Percentiles rank a stretch among this genome's conserved stretches.
Evolutionary conservation across 495 filamentous ascomycete species (phyloP).

Genomic region (Aspergillus funiculosus): DNA sequence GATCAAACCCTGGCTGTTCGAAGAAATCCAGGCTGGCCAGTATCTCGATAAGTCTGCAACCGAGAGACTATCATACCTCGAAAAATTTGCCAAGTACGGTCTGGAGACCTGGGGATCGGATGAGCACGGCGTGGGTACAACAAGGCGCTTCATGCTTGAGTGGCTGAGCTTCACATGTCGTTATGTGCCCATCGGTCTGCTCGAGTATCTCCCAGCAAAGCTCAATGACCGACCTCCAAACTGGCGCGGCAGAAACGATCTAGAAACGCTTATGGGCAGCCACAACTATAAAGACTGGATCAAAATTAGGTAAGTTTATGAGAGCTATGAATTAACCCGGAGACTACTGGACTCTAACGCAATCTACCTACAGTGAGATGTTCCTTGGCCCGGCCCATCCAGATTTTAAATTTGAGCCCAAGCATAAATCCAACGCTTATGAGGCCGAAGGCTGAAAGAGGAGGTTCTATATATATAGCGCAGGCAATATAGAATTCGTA

Average conservation of each 20-base stretch:
- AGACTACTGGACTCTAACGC: not conserved
- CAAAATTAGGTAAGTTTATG: slow-evolving; percentile 78
- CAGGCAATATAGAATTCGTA: slow-evolving; percentile 9
- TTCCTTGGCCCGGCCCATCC: slow-evolving; percentile 87
- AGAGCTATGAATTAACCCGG: not conserved
- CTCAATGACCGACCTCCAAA: slow-evolving; percentile 83
- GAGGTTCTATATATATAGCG: slow-evolving; percentile 4
- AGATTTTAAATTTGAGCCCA: slow-evolving; percentile 93
- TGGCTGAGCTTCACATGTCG: slow-evolving; percentile 89
- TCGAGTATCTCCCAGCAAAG: slow-evolving; percentile 79
- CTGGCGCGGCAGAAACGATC: slow-evolving; percentile 75
- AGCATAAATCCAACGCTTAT: slow-evolving; percentile 90
- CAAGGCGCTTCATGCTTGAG: slow-evolving; percentile 84
- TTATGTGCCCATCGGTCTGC: slow-evolving; percentile 82
- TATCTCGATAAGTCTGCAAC: slow-evolving; percentile 90
- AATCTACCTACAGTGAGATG: slow-evolving; percentile 67
- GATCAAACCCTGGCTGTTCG: slow-evolving; percentile 97
- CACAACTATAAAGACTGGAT: slow-evolving; percentile 95
- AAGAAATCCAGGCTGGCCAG: slow-evolving; percentile 86
- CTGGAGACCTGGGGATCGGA: slow-evolving; percentile 92
- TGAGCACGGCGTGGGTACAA: slow-evolving; percentile 84
- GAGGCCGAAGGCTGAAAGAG: slow-evolving; percentile 53
- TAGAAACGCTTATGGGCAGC: slow-evolving; percentile 87
- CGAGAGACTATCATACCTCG: slow-evolving; percentile 78
- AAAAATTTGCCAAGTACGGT: slow-evolving; percentile 84